These are phyloP conservation scores for Saturnispora quitensis DNA, from an alignment of 805 yeast species.

Conservation along the genomic window DNA sequence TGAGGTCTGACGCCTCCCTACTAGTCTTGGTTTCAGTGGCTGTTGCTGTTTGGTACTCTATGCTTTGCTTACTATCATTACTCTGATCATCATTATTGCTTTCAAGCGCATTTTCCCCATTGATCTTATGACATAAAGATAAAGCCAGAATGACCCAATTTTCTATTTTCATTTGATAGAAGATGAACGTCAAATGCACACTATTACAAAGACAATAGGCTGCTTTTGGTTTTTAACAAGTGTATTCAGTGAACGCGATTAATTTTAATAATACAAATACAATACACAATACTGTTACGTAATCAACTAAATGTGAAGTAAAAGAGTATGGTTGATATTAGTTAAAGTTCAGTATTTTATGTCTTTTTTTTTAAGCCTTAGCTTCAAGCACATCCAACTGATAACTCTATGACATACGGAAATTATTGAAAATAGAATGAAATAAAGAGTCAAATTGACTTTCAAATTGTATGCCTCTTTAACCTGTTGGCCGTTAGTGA, in stretches of 20 bases:
- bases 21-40: not conserved
- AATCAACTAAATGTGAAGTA: not conserved
- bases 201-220: not conserved
- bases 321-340: not conserved
- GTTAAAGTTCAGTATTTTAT: conserved; percentile 8
- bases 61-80: not conserved
- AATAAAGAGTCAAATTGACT: conserved; percentile 29
- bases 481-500: conserved; percentile 47
- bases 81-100: not conserved
- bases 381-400: conserved; percentile 25
- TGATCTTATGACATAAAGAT: not conserved
- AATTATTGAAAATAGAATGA: conserved; percentile 33
- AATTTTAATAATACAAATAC: not conserved
- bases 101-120: not conserved
- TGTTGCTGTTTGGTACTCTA: not conserved
- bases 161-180: not conserved
- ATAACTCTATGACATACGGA: conserved; percentile 34
- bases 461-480: conserved; percentile 41
- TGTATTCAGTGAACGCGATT: not conserved
- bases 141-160: not conserved
- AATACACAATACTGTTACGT: not conserved
- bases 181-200: not conserved
- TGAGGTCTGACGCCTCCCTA: not conserved
- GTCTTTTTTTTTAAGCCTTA: conserved; percentile 19
- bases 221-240: not conserved